phyloP scores from a whole-genome alignment of 495 filamentous ascomycete genomes.

The Tuber indicum region DNA sequence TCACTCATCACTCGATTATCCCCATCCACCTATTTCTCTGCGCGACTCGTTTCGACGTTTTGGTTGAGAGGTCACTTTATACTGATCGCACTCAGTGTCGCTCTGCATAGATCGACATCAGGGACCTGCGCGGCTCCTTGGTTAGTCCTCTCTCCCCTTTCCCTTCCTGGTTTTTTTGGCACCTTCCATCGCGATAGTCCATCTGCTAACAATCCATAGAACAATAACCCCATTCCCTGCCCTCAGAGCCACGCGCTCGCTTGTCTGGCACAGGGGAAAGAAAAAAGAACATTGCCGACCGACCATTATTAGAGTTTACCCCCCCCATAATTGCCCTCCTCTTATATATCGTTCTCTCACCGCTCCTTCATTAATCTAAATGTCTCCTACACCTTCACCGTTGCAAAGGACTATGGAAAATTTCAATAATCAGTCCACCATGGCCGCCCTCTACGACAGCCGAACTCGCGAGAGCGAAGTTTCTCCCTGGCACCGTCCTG shows the following conservation, averaged over 20 bases:
- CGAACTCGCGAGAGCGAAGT: neutral
- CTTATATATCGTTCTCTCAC: neutral
- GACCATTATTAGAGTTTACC: constrained; percentile 2
- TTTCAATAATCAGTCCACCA: neutral
- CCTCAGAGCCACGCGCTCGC: constrained; percentile 21
- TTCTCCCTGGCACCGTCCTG: neutral
- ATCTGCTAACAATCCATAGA: constrained; percentile 28
- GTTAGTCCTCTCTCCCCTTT: constrained; percentile 12
- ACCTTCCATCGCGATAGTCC: constrained; percentile 25
- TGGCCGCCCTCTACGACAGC: constrained; percentile 3
- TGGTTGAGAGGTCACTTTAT: constrained; percentile 21
- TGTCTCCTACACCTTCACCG: constrained; percentile 1
- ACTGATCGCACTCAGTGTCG: constrained; percentile 24
- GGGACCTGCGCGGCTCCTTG: constrained; percentile 35
- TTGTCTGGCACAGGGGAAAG: constrained; percentile 23
- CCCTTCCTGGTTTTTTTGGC: constrained; percentile 22
- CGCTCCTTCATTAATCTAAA: neutral
- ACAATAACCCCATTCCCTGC: constrained; percentile 18
- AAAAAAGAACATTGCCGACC: neutral
- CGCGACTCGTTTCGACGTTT: constrained; percentile 22
- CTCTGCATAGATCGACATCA: constrained; percentile 36
- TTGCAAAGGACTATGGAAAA: constrained; percentile 1
- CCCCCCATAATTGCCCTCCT: neutral
- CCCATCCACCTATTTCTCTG: constrained; percentile 15
- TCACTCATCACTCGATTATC: constrained; percentile 13